Evolutionary conservation across 495 filamentous ascomycete genomes (phyloP), one percentile per base, ranked within the genome.

Genomic region (Entonaema liquescens): DNA sequence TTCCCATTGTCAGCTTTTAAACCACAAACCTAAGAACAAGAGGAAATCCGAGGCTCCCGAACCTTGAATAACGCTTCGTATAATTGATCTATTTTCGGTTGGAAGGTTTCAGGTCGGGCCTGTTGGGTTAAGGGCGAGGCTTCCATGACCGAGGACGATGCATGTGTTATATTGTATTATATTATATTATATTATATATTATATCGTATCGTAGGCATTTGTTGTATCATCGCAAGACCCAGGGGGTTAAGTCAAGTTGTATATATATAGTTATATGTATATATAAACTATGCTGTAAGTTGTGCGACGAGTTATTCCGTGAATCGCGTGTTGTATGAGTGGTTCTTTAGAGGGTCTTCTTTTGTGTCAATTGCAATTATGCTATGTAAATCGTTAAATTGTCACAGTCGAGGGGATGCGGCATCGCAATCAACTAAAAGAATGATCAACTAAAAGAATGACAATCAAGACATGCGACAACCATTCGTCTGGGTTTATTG

Each of bases 81-180:
- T 36, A 98, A 88, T 72, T 90, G 86, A 38, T 95, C 92, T 63
- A 99, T 91, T 83, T 98, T 98, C 28, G 91, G 96, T 80, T 95
- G 89, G 78, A 99, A 98, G 47, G 88, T 85, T 76, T 94, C 93
- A 65, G 95, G 96, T 76, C 95, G 88, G 80, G 87, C 88, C 84
- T 97, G 94, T 81, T 95, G 94, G 23, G 94, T 97, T 76, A 99
- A 88, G 64, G 95, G 95, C 76, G 94, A 98, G 55, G 89, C 85
- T 81, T 96, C 93, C 93, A 97, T 97, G 65, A 63, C 73, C 59
- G 60, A 64, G 49, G 49, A 62, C 15, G 57, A 26, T 61, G 49
- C 35, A 57, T 63, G 31, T 17, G n/a, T n/a, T n/a, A n/a, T n/a
- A n/a, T n/a, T n/a, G n/a, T n/a, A n/a, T n/a, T n/a, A n/a, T n/a